Evolutionary conservation across 768 basidiomycete species (phyloP), one percentile per base, ranked within the genome.

Genomic region (Phylloporus scabripes): DNA sequence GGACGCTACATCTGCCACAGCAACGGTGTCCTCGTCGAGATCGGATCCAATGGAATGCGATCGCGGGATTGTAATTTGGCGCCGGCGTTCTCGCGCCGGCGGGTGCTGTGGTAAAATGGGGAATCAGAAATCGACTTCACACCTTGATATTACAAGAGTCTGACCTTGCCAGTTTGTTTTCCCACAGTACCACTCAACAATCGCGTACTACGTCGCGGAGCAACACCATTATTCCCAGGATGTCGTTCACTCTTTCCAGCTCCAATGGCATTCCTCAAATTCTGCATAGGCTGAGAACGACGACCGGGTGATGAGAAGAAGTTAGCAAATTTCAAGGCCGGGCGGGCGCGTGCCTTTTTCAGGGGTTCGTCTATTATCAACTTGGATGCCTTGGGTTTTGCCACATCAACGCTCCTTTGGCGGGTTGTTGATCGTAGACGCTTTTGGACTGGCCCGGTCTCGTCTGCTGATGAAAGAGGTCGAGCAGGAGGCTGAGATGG

Each of bases 271-370:
- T 74, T 73, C 74, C 79, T 81, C 69, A 83, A 76, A 65, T 82
- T 76, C 70, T 78, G 76, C 67, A 78, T 73, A 65, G 80, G 76
- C 83, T 87, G 84, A 71, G 80, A 80, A 80, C 77, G 77, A 79
- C 81, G 83, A 81, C 79, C 78, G 71, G 80, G 79, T 73, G 82
- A 85, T 86, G 85, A 87, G 85, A 86, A 85, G 76, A 85, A 76
- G 74, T 86, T 86, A 85, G 81, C 77, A 83, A 85, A 80, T 74
- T 79, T 82, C 79, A 86, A 78, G 78, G 82, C 84, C 83, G 82
- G 83, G 82, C 83, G 85, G 77, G 81, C 81, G 83, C 85, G 81
- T 87, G 83, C 87, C 87, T 90, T 89, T 85, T 87, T 87, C 77
- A 77, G 73, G 68, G 81, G 79, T 69, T 85, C 83, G 71, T 84